Base-by-base conservation (phyloP, 179 eudicot genomes). In the Gypsophila paniculata region DNA sequence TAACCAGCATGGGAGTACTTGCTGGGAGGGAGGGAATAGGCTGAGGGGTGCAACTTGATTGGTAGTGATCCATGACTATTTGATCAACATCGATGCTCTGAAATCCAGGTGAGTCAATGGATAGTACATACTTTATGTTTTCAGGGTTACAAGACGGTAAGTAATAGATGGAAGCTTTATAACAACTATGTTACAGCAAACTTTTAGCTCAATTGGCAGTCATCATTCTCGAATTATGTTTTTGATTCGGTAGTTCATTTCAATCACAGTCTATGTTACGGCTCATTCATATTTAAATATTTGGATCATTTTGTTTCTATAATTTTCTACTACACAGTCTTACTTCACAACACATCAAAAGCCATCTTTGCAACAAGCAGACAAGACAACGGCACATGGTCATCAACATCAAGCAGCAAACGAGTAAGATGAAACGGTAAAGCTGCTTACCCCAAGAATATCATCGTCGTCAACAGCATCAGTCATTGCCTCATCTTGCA, bases 71-170 rank as follows among this genome's bases (percentile, higher is more conserved):
- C 88, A 84, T 73, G 75, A 94, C 90, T 74, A 94, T 91, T 79
- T 90, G 89, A 82, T 94, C 99, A 78, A 94, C 85, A 67, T 94
- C 99, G 80, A 95, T 89, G 78, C 79, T 86, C 99, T 92, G 89
- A 63, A 76, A 70, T 72, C 15, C 72, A 76, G 63, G 72, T 66
- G 61, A 74, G 61, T 12, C 51, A 74, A 34, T 18, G 49, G 32
- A 34, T 19, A 53, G 19, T 32, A 32, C n/a, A 34, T 32, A 10
- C 46, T n/a, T 34, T 34, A 2, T 15, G 10, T 17, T 11, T 53
- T 54, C 18, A 68, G 44, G 23, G 54, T 54, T 65, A 39, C 17
- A 21, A 63, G 64, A 65, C 1, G 34, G 65, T 66, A 75, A 61
- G 51, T 22, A 22, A 46, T 11, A 15, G 53, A 74, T 17, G 9